Base-by-base conservation (phyloP, 768 basidiomycete genomes). In the Lactarius pseudohatsudake region DNA sequence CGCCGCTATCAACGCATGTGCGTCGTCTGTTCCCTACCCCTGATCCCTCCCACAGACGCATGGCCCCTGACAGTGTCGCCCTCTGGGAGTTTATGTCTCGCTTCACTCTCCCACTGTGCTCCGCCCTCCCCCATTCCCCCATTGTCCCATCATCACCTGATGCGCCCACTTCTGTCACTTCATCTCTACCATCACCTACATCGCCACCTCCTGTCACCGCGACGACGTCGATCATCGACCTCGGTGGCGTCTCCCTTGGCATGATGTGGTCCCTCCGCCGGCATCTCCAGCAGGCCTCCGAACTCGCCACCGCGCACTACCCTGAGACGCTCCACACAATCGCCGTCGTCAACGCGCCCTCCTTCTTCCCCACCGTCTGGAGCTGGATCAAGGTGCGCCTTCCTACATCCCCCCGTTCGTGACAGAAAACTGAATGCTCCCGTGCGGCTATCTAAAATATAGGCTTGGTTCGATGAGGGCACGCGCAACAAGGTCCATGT, bases 351-450 rank as follows among this genome's bases (percentile, higher is more conserved):
- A 93, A 94, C 69, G 86, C 91, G 0, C 92, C 93, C 0, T 79
- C 85, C 0, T 94, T 92, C 80, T 94, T 94, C 75, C 84, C 88
- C 3, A 90, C 87, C 2, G 79, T 94, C 11, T 94, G 92, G 92
- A 82, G 81, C 38, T 94, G 92, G 92, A 81, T 94, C 74, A 91
- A 90, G 80, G 88, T 86, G 65, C 47, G 77, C 66, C 26, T 6
- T 22, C 55, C 45, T 18, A 3, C 36, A 8, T 30, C 11, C 4
- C 54, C 36, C 45, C 13, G 6, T 53, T 26, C 15, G 22, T 50
- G 47, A 50, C 50, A 26, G 50, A 53, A 50, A 2, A 13, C 50
- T 13, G 26, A 13, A 7, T 26, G 4, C 11, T 10, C n/a, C 20
- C n/a, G 45, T 47, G n/a, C 45, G 45, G 45, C 45, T n/a, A 13